A percentile compares a stretch with the other conserved stretches of the same genome.
phyloP scores from a whole-genome alignment of 2,329 filamentous ascomycete genomes.

The Cercospora sojina region DNA sequence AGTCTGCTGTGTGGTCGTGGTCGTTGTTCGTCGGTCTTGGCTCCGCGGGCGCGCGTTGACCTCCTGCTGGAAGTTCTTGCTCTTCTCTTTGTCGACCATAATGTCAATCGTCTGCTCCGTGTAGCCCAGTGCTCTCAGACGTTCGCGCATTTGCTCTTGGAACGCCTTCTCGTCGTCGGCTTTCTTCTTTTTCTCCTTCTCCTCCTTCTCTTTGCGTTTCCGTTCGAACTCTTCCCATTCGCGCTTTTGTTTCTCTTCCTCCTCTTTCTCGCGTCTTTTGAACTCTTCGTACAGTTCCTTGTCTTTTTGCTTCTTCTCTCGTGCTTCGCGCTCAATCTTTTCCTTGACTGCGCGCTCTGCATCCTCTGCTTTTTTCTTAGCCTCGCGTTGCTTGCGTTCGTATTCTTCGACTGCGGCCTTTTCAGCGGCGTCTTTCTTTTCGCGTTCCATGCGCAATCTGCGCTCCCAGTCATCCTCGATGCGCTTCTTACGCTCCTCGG shows the following conservation, averaged over 20 bases:
- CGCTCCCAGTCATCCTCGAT: constrained; percentile 42
- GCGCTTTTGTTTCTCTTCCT: constrained; percentile 44
- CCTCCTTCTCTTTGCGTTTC: constrained; percentile 65
- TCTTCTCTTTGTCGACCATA: constrained; percentile 50
- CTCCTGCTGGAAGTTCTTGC: constrained; percentile 38
- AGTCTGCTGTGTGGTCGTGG: constrained; percentile 5
- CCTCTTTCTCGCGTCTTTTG: constrained; percentile 31
- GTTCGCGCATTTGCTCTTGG: constrained; percentile 48
- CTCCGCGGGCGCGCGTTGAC: constrained; percentile 15
- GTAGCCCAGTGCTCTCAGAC: constrained; percentile 47
- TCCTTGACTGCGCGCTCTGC: constrained; percentile 44
- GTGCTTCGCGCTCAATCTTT: constrained; percentile 42
- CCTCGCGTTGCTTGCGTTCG: constrained; percentile 41
- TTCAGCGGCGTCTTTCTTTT: constrained; percentile 36
- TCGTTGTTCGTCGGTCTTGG: constrained; percentile 18
- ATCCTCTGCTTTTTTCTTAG: constrained; percentile 38
- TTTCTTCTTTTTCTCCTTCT: constrained; percentile 34
- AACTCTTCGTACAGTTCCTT: constrained; percentile 33
- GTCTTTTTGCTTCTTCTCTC: constrained; percentile 39
- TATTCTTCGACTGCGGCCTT: constrained; percentile 42
- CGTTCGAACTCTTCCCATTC: constrained; percentile 56
- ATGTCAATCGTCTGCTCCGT: constrained; percentile 50
- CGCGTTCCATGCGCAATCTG: constrained; percentile 41
- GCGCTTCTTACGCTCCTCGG: constrained; percentile 39
- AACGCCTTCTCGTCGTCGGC: constrained; percentile 41